phyloP scores from a whole-genome alignment of 306 rosid species.

The Luffa acutangula region DNA sequence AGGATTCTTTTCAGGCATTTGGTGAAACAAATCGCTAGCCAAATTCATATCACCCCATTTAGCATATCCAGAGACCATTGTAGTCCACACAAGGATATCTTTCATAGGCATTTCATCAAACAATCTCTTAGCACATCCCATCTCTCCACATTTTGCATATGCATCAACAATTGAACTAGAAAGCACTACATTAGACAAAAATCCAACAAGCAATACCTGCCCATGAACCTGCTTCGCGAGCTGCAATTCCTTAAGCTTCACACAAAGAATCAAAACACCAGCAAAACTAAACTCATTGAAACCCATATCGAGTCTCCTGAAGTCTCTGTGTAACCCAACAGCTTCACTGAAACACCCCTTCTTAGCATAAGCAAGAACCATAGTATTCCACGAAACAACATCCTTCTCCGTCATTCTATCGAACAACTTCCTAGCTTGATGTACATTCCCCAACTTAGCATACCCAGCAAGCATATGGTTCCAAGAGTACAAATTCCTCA shows the following conservation, averaged over 20 bases:
- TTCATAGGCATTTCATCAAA: constrained; percentile 38
- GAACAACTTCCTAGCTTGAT: constrained; percentile 45
- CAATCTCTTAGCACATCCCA: constrained; percentile 47
- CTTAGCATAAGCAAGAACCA: constrained; percentile 62
- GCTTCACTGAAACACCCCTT: constrained; percentile 36
- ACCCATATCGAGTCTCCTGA: constrained; percentile 43
- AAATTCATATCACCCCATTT: constrained; percentile 51
- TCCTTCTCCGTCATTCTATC: constrained; percentile 59
- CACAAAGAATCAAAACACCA: constrained; percentile 58
- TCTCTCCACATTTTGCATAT: constrained; percentile 59
- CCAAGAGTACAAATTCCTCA: constrained; percentile 69
- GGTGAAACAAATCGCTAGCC: constrained; percentile 42
- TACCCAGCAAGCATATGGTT: constrained; percentile 77
- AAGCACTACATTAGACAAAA: constrained; percentile 51
- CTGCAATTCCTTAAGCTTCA: constrained; percentile 38
- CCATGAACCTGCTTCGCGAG: constrained; percentile 73
- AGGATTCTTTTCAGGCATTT: constrained; percentile 61
- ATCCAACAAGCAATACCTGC: constrained; percentile 63
- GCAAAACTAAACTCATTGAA: constrained; percentile 70
- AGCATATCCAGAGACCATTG: constrained; percentile 63
- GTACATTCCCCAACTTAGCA: constrained; percentile 51
- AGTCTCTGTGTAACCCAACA: constrained; percentile 40
- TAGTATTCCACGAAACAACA: constrained; percentile 67
- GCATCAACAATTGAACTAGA: constrained; percentile 65
- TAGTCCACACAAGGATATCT: constrained; percentile 73